Evolutionary conservation across 2,329 filamentous ascomycete genomes (phyloP), one percentile per base, ranked within the genome.

Genomic region (Penicillium sumatraense): DNA sequence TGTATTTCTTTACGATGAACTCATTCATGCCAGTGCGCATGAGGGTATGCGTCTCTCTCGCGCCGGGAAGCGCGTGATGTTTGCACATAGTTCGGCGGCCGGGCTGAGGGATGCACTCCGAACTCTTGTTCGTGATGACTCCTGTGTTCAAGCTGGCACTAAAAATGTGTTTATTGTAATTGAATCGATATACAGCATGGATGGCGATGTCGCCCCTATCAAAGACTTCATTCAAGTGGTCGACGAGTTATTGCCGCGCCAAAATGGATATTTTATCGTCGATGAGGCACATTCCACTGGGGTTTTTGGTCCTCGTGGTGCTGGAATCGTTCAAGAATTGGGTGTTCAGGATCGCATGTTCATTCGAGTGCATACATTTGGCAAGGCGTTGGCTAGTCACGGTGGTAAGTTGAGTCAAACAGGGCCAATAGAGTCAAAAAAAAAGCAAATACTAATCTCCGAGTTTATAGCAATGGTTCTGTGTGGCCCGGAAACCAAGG

Each of bases 181-280:
- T 0, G 89, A 91, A 62, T 84, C 82, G 0, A 78, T 91, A 0
- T 93, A 95, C 70, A 92, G 89, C 69, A 95, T 95, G 90, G 90
- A 93, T 50, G 90, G 90, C 0, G 89, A 93, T 61, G 74, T 90
- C 16, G 84, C 84, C 0, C 88, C 87, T 0, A 74, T 95, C 10
- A 64, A 67, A 10, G 80, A 85, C 5, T 83, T 93, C 16, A 79
- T 89, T 1, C 70, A 79, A 0, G 75, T 83, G 4, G 81, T 89
- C 0, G 80, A 88, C 36, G 70, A 75, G 1, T 64, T 82, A 0
- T 72, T 91, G 0, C 84, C 86, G 0, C 56, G 57, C 0, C 80
- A 80, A 0, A 90, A 89, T 57, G 78, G 73, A 2, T 77, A 83
- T 58, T 76, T 86, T 27, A 68, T 85, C 11, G 75, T 86, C 0